phyloP scores from a whole-genome alignment of 345 rosid genomes.

The Moricandia arvensis region DNA sequence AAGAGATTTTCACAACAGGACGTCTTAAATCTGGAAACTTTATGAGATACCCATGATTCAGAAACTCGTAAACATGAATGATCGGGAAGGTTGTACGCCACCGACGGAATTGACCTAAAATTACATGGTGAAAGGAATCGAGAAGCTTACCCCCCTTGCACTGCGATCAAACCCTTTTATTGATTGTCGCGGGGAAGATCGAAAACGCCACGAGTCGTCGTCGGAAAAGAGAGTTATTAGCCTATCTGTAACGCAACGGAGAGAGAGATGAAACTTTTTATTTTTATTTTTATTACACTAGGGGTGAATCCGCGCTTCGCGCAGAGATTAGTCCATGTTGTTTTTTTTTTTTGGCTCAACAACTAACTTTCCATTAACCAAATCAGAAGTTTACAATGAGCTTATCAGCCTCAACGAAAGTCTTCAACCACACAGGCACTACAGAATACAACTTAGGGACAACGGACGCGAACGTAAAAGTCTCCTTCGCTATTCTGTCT shows the following conservation, averaged over 20 bases:
- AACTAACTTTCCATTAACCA: too few relatives aligned
- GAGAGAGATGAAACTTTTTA: background rate
- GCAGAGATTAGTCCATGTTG: too few relatives aligned
- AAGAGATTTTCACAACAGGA: background rate
- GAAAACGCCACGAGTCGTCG: background rate
- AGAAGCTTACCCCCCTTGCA: conserved; percentile 9
- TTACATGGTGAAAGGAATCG: background rate
- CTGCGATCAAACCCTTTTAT: conserved; percentile 2
- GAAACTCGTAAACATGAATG: background rate
- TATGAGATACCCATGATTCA: background rate
- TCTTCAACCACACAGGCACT: too few relatives aligned
- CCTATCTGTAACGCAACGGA: background rate
- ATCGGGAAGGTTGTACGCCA: conserved; percentile 2
- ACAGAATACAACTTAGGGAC: too few relatives aligned
- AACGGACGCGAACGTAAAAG: too few relatives aligned
- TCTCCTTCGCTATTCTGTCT: too few relatives aligned
- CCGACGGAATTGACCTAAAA: conserved; percentile 5
- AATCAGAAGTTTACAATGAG: too few relatives aligned
- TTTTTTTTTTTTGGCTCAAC: too few relatives aligned
- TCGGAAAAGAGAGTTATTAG: background rate
- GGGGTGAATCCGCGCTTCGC: too few relatives aligned
- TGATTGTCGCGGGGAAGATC: background rate
- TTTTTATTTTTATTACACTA: too few relatives aligned
- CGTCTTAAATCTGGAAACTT: background rate
- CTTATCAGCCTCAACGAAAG: too few relatives aligned